phyloP scores from a whole-genome alignment of 306 rosid species.

The Senna tora region DNA sequence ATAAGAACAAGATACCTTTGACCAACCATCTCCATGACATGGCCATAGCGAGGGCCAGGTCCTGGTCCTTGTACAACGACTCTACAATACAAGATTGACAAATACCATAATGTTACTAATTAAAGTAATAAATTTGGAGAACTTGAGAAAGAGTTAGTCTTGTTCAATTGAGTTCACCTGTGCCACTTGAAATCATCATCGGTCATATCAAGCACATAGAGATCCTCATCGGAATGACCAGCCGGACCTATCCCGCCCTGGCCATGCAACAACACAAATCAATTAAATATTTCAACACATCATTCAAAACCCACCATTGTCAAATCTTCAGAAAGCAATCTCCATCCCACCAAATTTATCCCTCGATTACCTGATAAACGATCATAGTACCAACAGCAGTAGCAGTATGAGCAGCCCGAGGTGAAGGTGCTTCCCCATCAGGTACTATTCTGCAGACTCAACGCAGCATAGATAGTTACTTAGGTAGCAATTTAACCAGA shows the following conservation, averaged over 20 bases:
- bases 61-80: conserved; percentile 97
- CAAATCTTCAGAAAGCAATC: conserved; percentile 22
- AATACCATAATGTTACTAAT: conserved; percentile 8
- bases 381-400: conserved; percentile 96
- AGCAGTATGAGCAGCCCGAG: conserved; percentile 95
- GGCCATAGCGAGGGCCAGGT: conserved; percentile 97
- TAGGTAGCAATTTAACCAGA: conserved; percentile 36
- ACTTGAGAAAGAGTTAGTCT: conserved; percentile 19
- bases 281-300: conserved; percentile 32
- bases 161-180: conserved; percentile 59
- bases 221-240: conserved; percentile 93
- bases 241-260: conserved; percentile 99
- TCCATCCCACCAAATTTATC: background rate
- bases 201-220: conserved; percentile 81
- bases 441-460: conserved; percentile 68
- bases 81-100: conserved; percentile 49
- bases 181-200: conserved; percentile 97
- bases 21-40: conserved; percentile 97
- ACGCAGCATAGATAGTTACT: conserved; percentile 36
- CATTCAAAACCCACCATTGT: conserved; percentile 2
- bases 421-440: conserved; percentile 95
- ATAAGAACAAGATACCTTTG: conserved; percentile 93
- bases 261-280: conserved; percentile 42
- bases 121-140: conserved; percentile 25
- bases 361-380: conserved; percentile 81